Evolutionary conservation across 2,329 filamentous ascomycete genomes (phyloP), one percentile per base, ranked within the genome.

Genomic region (Acrodontium crateriforme): DNA sequence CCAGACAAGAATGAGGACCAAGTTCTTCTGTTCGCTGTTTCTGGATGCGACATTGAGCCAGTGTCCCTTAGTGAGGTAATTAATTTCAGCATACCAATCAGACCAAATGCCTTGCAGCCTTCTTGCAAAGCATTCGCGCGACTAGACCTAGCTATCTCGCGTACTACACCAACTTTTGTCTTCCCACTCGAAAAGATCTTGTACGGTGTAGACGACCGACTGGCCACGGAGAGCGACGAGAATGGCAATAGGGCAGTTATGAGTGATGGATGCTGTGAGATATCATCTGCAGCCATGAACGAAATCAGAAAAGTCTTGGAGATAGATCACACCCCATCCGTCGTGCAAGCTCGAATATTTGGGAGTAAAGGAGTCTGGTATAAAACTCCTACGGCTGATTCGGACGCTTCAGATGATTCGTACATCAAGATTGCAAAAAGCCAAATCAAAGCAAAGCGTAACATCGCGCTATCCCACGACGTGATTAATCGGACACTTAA

Each of bases 341-440:
- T 65, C 0, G 73, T 76, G 24, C 80, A 87, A 49, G 78, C 61
- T 2, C 67, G 81, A 1, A 67, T 85, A 18, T 76, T 71, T 7
- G 70, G 75, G 11, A 76, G 76, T 1, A 87, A 87, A 48, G 81
- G 80, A 0, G 60, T 85, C 38, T 85, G 78, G 79, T 63, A 77
- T 25, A 22, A 51, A 76, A 17, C 25, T 9, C 13, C 30, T 13
- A 29, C 29, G 9, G 11, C 24, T 15, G 15, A 27, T 12, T 21
- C 16, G 5, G 16, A 24, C 21, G 27, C 25, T 9, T 6, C 16
- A 15, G 25, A 31, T 11, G 46, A 49, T 2, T 49, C 59, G 7
- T 80, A 74, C 76, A 78, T 84, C 22, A 63, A 74, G 30, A 69
- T 76, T 10, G 62, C 57, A 0, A 51, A 64, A 0, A 82, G 75